These are phyloP conservation scores for Gorgonomyces haynaldii DNA, from an alignment of 192 early-diverging fungal species.

Conservation along the genomic window DNA sequence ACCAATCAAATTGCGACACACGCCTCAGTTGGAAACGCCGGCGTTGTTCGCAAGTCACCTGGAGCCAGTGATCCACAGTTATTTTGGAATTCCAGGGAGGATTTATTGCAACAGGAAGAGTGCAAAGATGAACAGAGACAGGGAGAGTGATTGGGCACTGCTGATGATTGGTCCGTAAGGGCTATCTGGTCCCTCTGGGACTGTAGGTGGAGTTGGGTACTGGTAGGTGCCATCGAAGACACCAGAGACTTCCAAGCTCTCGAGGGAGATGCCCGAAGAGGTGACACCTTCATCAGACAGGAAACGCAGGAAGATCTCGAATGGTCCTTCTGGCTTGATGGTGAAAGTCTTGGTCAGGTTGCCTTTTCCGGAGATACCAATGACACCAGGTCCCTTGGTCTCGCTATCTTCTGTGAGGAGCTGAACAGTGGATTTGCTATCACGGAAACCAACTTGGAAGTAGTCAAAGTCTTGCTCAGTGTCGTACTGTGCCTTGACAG, in stretches of 20 bases:
- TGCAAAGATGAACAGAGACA: too few species aligned
- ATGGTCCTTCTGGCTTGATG: not conserved
- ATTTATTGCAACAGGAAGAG: too few species aligned
- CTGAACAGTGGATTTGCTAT: not conserved
- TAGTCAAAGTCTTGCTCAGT: conserved; percentile 1
- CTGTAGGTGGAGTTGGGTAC: too few species aligned
- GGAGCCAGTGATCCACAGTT: too few species aligned
- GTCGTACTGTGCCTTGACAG: not conserved
- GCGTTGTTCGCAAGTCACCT: too few species aligned
- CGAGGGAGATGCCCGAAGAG: conserved; percentile 1
- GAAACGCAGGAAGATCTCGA: conserved; percentile 10
- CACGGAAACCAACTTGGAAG: not conserved
- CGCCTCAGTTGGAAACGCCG: too few species aligned
- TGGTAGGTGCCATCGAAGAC: too few species aligned
- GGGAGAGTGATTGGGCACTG: too few species aligned
- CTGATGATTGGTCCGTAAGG: too few species aligned
- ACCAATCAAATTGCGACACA: too few species aligned
- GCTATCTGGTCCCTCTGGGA: too few species aligned
- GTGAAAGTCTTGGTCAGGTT: not conserved
- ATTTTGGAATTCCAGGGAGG: too few species aligned
- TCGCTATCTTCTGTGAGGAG: not conserved
- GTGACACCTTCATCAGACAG: conserved; percentile 14
- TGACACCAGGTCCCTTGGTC: not conserved
- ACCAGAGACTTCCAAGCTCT: not conserved
- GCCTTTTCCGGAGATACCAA: not conserved